phyloP scores from a whole-genome alignment of 768 basidiomycete species.

The Leccinum boreale region DNA sequence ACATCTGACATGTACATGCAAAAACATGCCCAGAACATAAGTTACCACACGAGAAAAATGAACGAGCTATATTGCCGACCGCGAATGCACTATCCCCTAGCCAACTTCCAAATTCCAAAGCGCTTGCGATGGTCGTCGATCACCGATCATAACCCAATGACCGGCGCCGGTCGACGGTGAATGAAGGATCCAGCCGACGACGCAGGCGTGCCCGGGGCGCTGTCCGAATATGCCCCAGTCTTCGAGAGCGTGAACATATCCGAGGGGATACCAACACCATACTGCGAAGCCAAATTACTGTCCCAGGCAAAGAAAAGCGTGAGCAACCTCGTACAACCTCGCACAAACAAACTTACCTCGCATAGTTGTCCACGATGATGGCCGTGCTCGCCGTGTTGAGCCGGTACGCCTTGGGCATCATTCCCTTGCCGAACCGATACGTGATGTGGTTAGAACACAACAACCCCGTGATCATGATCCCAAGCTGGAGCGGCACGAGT shows the following conservation, averaged over 20 bases:
- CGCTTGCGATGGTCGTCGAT: background rate
- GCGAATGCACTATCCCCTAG: background rate
- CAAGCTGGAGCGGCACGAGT: conserved; percentile 65
- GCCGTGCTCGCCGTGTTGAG: conserved; percentile 73
- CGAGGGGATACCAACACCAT: conserved; percentile 60
- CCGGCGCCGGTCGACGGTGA: background rate
- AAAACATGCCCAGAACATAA: background rate
- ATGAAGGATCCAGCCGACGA: conserved; percentile 8
- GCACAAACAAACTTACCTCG: conserved; percentile 46
- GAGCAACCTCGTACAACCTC: background rate
- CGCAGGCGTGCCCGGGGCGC: conserved; percentile 23
- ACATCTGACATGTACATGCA: background rate
- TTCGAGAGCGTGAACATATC: conserved; percentile 58
- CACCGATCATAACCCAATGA: background rate
- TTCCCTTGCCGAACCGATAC: conserved; percentile 83
- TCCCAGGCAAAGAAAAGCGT: background rate
- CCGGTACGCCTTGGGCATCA: conserved; percentile 83
- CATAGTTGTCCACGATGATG: conserved; percentile 82
- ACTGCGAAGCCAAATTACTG: conserved; percentile 74
- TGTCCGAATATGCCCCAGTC: conserved; percentile 40
- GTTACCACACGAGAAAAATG: background rate
- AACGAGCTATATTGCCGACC: background rate
- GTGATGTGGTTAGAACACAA: conserved; percentile 83
- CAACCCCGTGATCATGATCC: conserved; percentile 58
- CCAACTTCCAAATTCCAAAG: background rate